Conservation (phyloP, 306 rosid genomes). For the Ziziphus jujuba region DNA sequence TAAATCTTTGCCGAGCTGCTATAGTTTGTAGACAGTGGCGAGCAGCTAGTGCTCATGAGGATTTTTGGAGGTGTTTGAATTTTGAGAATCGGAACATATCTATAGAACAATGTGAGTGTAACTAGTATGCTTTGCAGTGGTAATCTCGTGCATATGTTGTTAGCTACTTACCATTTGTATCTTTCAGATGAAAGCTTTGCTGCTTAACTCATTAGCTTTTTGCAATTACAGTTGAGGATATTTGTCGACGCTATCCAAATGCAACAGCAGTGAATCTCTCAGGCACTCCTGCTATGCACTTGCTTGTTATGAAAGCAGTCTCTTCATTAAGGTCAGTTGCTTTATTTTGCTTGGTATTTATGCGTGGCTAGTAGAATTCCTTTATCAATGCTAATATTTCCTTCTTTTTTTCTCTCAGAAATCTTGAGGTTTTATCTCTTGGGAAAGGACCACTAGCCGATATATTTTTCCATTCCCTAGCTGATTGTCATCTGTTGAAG, state of each 20-base stretch:
- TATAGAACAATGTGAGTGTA: slow-evolving; percentile 79
- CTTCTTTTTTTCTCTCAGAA: slow-evolving; percentile 45
- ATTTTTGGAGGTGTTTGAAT: slow-evolving; percentile 89
- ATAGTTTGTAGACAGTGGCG: slow-evolving; percentile 95
- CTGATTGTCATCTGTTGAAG: slow-evolving; percentile 67
- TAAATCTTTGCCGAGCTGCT: slow-evolving; percentile 91
- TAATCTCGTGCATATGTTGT: neutral
- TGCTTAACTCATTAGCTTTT: slow-evolving; percentile 22
- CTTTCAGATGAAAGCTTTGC: neutral
- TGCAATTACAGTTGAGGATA: slow-evolving; percentile 77
- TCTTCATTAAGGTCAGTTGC: slow-evolving; percentile 60
- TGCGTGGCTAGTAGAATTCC: neutral
- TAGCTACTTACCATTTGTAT: neutral
- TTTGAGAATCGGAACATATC: slow-evolving; percentile 90
- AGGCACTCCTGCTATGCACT: slow-evolving; percentile 57
- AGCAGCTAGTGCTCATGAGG: slow-evolving; percentile 93
- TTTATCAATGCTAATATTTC: slow-evolving; percentile 28
- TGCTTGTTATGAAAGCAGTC: slow-evolving; percentile 80
- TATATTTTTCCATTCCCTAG: slow-evolving; percentile 72
- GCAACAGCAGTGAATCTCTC: slow-evolving; percentile 84
- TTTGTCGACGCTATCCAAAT: slow-evolving; percentile 95
- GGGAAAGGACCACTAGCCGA: slow-evolving; percentile 85
- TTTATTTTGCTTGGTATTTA: neutral
- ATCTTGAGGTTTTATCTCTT: slow-evolving; percentile 72
- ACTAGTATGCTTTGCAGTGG: neutral